Evolutionary conservation across 2,329 filamentous ascomycete species (phyloP).

Genomic region (Colletotrichum zoysiae): DNA sequence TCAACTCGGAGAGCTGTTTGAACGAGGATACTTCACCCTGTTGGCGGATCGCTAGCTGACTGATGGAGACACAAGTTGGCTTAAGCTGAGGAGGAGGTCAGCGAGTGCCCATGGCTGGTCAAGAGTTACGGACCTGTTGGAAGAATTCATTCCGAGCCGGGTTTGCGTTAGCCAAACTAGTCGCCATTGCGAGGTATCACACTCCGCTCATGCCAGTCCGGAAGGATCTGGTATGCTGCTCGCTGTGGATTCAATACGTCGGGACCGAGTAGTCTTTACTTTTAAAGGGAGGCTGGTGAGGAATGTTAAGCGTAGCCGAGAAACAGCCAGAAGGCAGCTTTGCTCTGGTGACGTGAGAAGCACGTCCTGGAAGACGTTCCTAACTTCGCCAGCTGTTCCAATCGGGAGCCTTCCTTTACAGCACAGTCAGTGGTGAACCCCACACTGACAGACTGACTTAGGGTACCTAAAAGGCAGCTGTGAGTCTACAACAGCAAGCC

Average conservation of each 20-base stretch:
- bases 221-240: no score
- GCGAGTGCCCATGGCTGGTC: not conserved
- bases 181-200: conserved; percentile 31
- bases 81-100: conserved; percentile 64
- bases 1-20: conserved; percentile 61
- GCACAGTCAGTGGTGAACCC: not conserved
- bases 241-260: not conserved
- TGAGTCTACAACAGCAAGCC: conserved; percentile 5
- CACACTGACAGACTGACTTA: conserved; percentile 2
- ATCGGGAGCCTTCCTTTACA: conserved; percentile 19
- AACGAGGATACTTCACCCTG: conserved; percentile 56
- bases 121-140: conserved; percentile 48
- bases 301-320: not conserved
- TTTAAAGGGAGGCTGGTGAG: not conserved
- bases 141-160: conserved; percentile 53
- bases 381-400: conserved; percentile 4
- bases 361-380: conserved; percentile 4
- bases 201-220: not conserved
- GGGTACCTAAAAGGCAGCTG: not conserved
- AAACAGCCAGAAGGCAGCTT: not conserved
- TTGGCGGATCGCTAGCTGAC: conserved; percentile 66
- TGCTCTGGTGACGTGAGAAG: not conserved
- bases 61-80: conserved; percentile 71
- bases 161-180: conserved; percentile 21
- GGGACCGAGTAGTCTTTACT: not conserved